Evolutionary conservation across 2,329 filamentous ascomycete genomes (phyloP).

Genomic region (Fusarium sterilihyphosum): DNA sequence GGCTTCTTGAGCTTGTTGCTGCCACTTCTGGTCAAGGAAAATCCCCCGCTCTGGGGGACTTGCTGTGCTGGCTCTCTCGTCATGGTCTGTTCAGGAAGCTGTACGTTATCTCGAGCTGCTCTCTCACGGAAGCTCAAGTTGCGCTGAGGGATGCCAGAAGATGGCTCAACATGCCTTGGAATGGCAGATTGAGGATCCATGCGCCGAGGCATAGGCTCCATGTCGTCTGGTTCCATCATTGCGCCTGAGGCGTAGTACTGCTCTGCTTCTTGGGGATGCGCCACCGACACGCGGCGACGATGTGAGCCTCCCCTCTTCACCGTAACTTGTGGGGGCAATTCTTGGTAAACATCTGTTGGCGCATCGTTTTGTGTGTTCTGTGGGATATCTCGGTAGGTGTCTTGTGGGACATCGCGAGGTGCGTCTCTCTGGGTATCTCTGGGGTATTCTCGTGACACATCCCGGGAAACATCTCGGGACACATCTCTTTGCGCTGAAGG

Average conservation of each 20-base stretch:
- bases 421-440: constrained; percentile 24
- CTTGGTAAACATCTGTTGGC: constrained; percentile 27
- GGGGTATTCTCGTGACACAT: constrained; percentile 5
- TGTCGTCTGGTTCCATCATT: constrained; percentile 35
- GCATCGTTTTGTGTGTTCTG: constrained; percentile 22
- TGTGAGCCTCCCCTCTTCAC: constrained; percentile 32
- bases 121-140: constrained; percentile 71
- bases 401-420: constrained; percentile 15
- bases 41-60: constrained; percentile 46
- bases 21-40: constrained; percentile 57
- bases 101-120: constrained; percentile 57
- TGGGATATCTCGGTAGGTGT: constrained; percentile 14
- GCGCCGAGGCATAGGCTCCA: constrained; percentile 20
- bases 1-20: constrained; percentile 70
- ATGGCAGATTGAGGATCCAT: constrained; percentile 45
- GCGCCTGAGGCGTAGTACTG: constrained; percentile 32
- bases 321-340: constrained; percentile 21
- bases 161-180: constrained; percentile 57
- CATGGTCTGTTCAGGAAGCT: constrained; percentile 45
- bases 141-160: constrained; percentile 57
- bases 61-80: constrained; percentile 42
- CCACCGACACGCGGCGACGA: constrained; percentile 31
- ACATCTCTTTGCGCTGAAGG: constrained; percentile 26
- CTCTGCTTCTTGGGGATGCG: constrained; percentile 36
- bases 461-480: not conserved